Evolutionary conservation across 768 basidiomycete genomes (phyloP), one percentile per base, ranked within the genome.

Genomic region (Boletus patriciae): DNA sequence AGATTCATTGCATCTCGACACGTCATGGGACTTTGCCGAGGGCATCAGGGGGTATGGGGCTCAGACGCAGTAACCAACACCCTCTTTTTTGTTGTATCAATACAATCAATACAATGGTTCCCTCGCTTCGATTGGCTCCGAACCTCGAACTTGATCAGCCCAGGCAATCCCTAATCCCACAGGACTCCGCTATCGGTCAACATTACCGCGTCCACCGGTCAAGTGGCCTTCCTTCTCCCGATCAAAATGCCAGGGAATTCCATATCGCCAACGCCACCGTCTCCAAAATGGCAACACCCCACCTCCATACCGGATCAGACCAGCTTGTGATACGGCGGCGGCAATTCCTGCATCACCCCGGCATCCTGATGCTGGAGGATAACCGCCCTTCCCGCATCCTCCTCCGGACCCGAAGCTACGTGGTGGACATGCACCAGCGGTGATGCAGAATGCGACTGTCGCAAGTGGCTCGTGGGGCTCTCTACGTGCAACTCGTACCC

Each of bases 11-110:
- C 77, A 80, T 42, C 73, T 92, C 6, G 82, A 87, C 60, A 97
- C 96, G 2, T 75, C 83, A 23, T 99, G 97, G 97, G 76, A 78
- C 34, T 98, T 98, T 67, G 96, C 94, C 16, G 96, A 98, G 72
- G 86, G 85, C 21, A 87, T 98, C 64, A 79, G 92, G 62, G 93
- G 93, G 3, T 97, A 96, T 69, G 94, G 94, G 27, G 80, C 90
- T 31, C 92, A 96, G 77, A 88, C 84, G n/a, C 89, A 93, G 80
- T 95, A 79, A 59, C 54, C 31, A 51, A 46, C 12, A 12, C 2
- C 15, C 10, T 44, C 43, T 55, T 18, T 44, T 47, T 34, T 46
- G 47, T 46, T 57, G 57, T 63, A 63, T 51, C 37, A 59, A 59
- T 53, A 50, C 33, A 4, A 51, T 43, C 41, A 44, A 43, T 33